Evolutionary conservation across 345 rosid genomes (phyloP).

Genomic region (Litchi chinensis): DNA sequence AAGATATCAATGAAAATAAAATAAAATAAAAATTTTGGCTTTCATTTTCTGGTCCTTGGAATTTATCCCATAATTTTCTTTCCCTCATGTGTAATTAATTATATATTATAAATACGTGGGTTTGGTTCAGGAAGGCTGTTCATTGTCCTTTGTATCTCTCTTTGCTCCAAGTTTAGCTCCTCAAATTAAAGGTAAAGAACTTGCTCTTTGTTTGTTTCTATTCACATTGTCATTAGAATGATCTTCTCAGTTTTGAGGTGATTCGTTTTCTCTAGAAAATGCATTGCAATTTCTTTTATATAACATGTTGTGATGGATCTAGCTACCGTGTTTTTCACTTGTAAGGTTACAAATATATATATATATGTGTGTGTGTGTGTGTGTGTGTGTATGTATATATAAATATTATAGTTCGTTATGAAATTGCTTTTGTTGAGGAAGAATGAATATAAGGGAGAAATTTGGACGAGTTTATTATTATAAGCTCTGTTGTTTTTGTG

Average conservation of each 20-base stretch:
- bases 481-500: background rate
- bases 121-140: background rate
- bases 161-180: constrained; percentile 4
- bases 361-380: no score
- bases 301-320: background rate
- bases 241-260: background rate
- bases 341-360: background rate
- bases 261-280: background rate
- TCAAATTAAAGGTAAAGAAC: constrained; percentile 8
- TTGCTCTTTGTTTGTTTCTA: background rate
- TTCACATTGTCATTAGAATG: background rate
- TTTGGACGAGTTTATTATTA: background rate
- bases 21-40: no score
- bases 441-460: background rate
- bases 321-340: background rate
- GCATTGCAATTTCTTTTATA: no score
- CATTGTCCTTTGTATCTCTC: background rate
- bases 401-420: no score
- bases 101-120: background rate
- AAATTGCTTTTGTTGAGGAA: background rate
- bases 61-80: background rate
- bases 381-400: no score
- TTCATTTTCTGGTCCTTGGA: no score
- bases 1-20: no score
- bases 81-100: no score